These are phyloP conservation scores for Aureobasidium namibiae DNA, from an alignment of 2,329 filamentous ascomycete species.

Conservation along the genomic window DNA sequence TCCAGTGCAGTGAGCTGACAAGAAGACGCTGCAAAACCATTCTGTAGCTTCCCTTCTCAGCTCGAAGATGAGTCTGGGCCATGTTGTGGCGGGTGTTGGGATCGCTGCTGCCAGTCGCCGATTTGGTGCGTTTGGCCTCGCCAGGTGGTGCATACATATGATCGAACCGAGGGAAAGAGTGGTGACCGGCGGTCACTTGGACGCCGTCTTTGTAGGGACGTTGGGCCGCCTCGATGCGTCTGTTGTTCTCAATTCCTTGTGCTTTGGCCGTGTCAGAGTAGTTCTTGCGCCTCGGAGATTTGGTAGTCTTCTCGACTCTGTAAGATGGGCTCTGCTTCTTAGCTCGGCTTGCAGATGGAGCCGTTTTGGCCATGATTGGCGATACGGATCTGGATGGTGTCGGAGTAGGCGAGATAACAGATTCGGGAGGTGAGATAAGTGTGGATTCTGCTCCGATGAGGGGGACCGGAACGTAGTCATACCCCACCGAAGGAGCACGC, in stretches of 20 bases:
- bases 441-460: neutral
- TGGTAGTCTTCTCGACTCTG: neutral
- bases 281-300: neutral
- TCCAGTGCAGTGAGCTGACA: neutral
- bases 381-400: neutral
- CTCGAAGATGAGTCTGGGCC: neutral
- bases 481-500: neutral
- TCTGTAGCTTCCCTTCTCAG: neutral
- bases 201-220: neutral
- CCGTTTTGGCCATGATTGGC: neutral
- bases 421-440: neutral
- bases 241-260: neutral
- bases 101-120: neutral
- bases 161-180: neutral
- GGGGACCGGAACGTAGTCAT: neutral
- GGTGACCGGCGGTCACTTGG: neutral
- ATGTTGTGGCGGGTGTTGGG: neutral
- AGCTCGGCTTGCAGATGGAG: neutral
- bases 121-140: neutral
- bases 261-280: neutral
- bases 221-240: neutral
- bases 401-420: neutral
- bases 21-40: constrained; percentile 5
- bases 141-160: neutral
- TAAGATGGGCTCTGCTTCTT: neutral